These are phyloP conservation scores for Leccinum rimulosum DNA, from an alignment of 768 basidiomycete genomes.

Conservation along the genomic window DNA sequence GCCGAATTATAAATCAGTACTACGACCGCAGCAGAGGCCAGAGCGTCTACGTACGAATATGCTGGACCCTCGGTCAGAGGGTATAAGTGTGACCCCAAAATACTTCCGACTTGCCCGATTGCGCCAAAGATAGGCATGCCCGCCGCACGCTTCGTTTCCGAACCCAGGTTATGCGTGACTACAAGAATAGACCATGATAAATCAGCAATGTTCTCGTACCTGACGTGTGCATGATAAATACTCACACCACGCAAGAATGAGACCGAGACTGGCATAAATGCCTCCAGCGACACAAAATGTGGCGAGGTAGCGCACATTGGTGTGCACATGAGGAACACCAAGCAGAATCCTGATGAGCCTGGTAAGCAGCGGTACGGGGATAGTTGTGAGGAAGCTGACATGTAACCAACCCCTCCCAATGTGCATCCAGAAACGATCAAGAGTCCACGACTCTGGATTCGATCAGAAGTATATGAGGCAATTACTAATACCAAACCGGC, in stretches of 20 bases:
- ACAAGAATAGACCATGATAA: neutral
- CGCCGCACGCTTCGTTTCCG: slow-evolving; percentile 45
- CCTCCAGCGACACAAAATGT: slow-evolving; percentile 45
- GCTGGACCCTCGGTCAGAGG: slow-evolving; percentile 39
- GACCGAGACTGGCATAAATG: slow-evolving; percentile 44
- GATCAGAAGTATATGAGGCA: slow-evolving; percentile 42
- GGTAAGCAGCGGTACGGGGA: neutral
- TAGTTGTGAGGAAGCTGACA: slow-evolving; percentile 26
- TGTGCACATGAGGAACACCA: slow-evolving; percentile 25
- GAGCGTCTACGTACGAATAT: slow-evolving; percentile 31
- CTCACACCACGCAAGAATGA: slow-evolving; percentile 50
- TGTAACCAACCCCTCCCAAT: slow-evolving; percentile 40
- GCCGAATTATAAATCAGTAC: neutral
- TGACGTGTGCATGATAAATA: neutral
- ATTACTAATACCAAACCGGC: slow-evolving; percentile 37
- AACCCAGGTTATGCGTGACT: slow-evolving; percentile 44
- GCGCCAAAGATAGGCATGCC: slow-evolving; percentile 42
- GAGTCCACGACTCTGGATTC: slow-evolving; percentile 42
- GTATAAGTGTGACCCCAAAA: slow-evolving; percentile 42
- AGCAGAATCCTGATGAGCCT: slow-evolving; percentile 31
- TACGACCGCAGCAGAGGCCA: neutral
- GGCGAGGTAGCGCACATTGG: slow-evolving; percentile 43
- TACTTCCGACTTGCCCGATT: slow-evolving; percentile 42
- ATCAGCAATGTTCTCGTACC: neutral
- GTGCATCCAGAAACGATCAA: slow-evolving; percentile 30